A percentile compares a stretch with the other conserved stretches of the same genome.
Conservation (phyloP, 1,284 basidiomycete genomes). For the Heliocybe sulcata region DNA sequence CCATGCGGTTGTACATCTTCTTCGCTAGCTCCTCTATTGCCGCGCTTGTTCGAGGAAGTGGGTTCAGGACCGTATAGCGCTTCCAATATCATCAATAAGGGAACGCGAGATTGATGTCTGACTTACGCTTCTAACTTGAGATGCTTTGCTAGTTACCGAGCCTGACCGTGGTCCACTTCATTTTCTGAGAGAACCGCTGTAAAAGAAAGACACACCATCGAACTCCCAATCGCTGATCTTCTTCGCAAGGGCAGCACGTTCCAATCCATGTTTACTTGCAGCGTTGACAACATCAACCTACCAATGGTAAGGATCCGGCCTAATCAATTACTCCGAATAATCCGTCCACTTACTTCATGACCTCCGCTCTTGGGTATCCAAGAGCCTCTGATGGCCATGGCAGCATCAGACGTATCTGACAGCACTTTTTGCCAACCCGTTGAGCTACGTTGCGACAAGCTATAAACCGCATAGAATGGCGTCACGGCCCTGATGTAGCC, state of each 20-base stretch:
- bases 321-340: background rate
- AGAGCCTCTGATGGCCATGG: constrained; percentile 25
- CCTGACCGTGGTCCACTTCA: constrained; percentile 15
- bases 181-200: background rate
- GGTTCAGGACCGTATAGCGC: constrained; percentile 30
- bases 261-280: constrained; percentile 20
- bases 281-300: constrained; percentile 31
- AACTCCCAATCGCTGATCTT: constrained; percentile 33
- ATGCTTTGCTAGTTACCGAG: constrained; percentile 27
- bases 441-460: constrained; percentile 23
- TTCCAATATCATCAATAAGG: constrained; percentile 11
- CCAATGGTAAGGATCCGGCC: background rate
- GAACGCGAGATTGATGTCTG: background rate
- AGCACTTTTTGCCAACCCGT: constrained; percentile 24
- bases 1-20: constrained; percentile 31
- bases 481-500: constrained; percentile 36
- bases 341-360: constrained; percentile 18
- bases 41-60: constrained; percentile 26
- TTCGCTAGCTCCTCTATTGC: constrained; percentile 29
- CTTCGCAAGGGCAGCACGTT: constrained; percentile 26
- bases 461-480: constrained; percentile 37
- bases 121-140: constrained; percentile 34
- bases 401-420: constrained; percentile 24
- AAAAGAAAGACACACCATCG: constrained; percentile 15
- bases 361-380: constrained; percentile 23